These are phyloP conservation scores for Cyclotella kingstonii DNA, from an alignment of 108 stramenopile genomes.

Conservation along the genomic window DNA sequence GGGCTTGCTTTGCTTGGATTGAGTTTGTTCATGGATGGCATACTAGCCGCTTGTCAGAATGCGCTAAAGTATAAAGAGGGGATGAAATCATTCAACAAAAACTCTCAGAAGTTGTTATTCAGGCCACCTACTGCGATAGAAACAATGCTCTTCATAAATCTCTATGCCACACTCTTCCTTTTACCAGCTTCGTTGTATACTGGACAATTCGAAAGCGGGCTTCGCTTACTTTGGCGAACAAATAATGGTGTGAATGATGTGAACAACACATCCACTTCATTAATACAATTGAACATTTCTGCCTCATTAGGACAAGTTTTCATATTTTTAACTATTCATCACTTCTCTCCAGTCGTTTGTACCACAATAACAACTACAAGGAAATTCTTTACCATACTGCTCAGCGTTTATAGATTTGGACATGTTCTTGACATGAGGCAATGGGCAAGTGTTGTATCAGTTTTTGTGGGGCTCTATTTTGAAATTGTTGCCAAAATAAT, in stretches of 20 bases:
- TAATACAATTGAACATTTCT: constrained; percentile 55
- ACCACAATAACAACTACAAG: constrained; percentile 97
- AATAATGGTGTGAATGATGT: constrained; percentile 13
- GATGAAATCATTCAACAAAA: neutral
- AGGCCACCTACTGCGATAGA: constrained; percentile 78
- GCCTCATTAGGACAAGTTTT: constrained; percentile 93
- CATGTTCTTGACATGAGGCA: constrained; percentile 75
- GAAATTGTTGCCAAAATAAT: constrained; percentile 57
- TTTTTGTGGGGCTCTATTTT: constrained; percentile 82
- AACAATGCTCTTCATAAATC: constrained; percentile 79
- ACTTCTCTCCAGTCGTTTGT: constrained; percentile 82
- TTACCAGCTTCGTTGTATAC: constrained; percentile 63
- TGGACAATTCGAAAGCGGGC: constrained; percentile 62
- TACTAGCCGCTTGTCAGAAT: constrained; percentile 75
- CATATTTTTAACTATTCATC: constrained; percentile 91
- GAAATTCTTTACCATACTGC: constrained; percentile 93
- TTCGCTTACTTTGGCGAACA: constrained; percentile 42
- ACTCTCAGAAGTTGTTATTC: neutral
- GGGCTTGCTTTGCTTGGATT: constrained; percentile 63
- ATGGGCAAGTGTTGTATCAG: constrained; percentile 77
- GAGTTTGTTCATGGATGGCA: constrained; percentile 73
- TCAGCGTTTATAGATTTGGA: constrained; percentile 88
- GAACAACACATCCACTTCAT: constrained; percentile 27
- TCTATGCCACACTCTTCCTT: constrained; percentile 65
- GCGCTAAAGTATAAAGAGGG: constrained; percentile 45